Percentiles rank a stretch among this genome's conserved stretches.
Conservation (phyloP, 2,329 filamentous ascomycete species). For the Colletotrichum sp. region DNA sequence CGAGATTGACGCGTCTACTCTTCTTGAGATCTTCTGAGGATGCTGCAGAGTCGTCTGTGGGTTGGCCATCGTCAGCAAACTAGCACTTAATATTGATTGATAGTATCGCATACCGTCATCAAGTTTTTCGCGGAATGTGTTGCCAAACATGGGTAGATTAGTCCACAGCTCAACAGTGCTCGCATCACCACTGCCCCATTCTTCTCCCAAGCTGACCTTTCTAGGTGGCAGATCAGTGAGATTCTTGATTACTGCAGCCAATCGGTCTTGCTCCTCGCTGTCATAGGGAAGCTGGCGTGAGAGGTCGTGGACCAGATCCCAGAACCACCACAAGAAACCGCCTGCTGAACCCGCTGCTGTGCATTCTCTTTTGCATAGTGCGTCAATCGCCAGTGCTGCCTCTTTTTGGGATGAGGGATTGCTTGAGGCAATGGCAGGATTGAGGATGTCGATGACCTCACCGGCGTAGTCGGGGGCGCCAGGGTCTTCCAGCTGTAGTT, state of each 20-base stretch:
- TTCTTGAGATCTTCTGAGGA: not conserved
- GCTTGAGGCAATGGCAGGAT: not conserved
- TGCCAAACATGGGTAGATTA: not conserved
- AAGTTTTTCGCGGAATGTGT: not conserved
- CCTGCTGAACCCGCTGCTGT: not conserved
- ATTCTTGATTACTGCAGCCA: not conserved
- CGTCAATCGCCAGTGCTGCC: not conserved
- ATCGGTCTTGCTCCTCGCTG: conserved; percentile 17
- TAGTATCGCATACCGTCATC: not conserved
- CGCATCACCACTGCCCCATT: not conserved
- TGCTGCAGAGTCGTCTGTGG: not conserved
- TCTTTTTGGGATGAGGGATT: not conserved
- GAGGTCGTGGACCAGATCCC: conserved; percentile 26
- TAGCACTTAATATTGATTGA: fast-evolving
- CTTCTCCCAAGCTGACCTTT: fast-evolving
- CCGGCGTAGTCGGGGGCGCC: not conserved
- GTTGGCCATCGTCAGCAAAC: not conserved
- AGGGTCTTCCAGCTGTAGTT: not conserved
- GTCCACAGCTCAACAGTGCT: not conserved
- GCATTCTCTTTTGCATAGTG: not conserved
- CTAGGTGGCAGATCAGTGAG: not conserved
- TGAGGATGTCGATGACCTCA: not conserved
- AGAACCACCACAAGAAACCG: conserved; percentile 26
- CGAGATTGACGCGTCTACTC: not conserved
- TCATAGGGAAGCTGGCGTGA: conserved; percentile 24